Conservation (phyloP, 2,329 filamentous ascomycete genomes). For the Venturia aucupariae region DNA sequence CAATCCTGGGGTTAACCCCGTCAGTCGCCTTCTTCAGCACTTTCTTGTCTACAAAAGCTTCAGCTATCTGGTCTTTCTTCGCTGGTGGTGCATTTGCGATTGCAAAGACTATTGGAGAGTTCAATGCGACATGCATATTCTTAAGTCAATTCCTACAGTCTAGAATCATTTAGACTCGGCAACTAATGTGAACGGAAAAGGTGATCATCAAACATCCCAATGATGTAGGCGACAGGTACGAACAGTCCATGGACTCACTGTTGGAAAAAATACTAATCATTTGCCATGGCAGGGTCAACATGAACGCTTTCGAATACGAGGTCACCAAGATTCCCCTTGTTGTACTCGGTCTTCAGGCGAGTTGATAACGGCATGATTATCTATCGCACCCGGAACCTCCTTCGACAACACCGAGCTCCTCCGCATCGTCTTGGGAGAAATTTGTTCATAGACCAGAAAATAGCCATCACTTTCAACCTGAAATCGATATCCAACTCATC, state of each 20-base stretch:
- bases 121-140: constrained; percentile 21
- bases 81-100: constrained; percentile 15
- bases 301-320: constrained; percentile 21
- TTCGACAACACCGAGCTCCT: constrained; percentile 4
- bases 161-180: neutral
- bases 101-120: constrained; percentile 15
- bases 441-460: neutral
- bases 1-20: neutral
- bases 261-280: neutral
- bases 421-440: neutral
- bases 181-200: neutral
- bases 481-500: neutral
- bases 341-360: constrained; percentile 26
- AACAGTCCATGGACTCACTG: neutral
- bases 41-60: constrained; percentile 17
- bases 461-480: neutral
- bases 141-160: neutral
- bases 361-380: constrained; percentile 21
- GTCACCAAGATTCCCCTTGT: constrained; percentile 25
- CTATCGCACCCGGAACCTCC: constrained; percentile 14
- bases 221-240: constrained; percentile 23
- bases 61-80: constrained; percentile 10
- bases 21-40: constrained; percentile 24
- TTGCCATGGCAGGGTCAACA: constrained; percentile 20
- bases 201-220: constrained; percentile 24